Evolutionary conservation across 306 rosid species (phyloP), one percentile per base, ranked within the genome.

Genomic region (Vigna mungo): DNA sequence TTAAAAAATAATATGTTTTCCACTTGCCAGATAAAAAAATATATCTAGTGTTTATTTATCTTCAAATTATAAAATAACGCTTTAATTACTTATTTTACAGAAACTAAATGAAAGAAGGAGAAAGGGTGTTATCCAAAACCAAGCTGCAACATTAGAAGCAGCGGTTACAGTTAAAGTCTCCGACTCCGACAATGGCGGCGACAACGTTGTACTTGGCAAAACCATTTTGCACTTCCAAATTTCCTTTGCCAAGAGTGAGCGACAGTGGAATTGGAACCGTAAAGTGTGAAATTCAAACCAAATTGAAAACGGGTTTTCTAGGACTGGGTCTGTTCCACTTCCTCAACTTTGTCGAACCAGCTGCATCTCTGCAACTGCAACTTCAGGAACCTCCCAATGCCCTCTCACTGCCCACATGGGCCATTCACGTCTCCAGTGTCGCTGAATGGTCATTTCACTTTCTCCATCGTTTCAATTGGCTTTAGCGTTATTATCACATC

Each of bases 401-500:
- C 15, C 97, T 95, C 43, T 95, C 99, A 65, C 79, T 95, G 75
- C 98, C 98, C 77, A 95, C 99, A 1, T 95, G 98, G 98, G 93
- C 99, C 71, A 51, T 92, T 30, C 99, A 95, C 30, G 94, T 92
- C 36, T 95, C 98, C 78, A 95, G 97, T 53, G 99, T 95, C 13
- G 80, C 79, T 77, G 98, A 92, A 81, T 90, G 97, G 98, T 94
- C 13, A 20, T 12, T 51, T 76, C 2, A 17, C 21, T 20, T n/a
- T 41, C 11, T 14, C 36, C 41, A 11, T 34, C 49, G 32, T 37
- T 14, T 14, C 16, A 4, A 41, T 41, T 41, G 46, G 46, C 46
- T 41, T 41, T 41, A 41, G 13, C 46, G 13, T 41, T 41, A 41
- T 41, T 9, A 41, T 41, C 46, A 41, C 46, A 8, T 41, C 46